These are phyloP conservation scores for Gynandropsis gynandra DNA, from an alignment of 345 rosid genomes.

Conservation along the genomic window DNA sequence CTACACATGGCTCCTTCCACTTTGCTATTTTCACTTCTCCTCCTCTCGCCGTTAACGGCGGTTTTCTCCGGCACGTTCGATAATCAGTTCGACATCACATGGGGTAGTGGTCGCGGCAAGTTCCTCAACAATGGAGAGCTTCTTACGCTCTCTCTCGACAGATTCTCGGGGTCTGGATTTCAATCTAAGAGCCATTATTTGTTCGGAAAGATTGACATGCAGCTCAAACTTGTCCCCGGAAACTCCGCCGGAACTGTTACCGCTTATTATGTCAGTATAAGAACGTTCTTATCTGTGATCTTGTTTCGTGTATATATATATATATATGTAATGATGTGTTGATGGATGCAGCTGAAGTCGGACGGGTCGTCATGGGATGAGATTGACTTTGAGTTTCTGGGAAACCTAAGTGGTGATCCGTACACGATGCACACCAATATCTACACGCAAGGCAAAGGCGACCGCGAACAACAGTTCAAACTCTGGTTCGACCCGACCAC, in stretches of 20 bases:
- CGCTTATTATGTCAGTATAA: slow-evolving; percentile 39
- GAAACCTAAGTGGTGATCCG: slow-evolving; percentile 62
- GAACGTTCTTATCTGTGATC: not conserved
- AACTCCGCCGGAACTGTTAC: slow-evolving; percentile 62
- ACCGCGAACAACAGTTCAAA: slow-evolving; percentile 63
- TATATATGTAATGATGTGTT: not conserved
- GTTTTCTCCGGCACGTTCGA: slow-evolving; percentile 35
- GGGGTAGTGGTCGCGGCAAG: slow-evolving; percentile 58
- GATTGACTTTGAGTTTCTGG: slow-evolving; percentile 71
- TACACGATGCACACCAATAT: slow-evolving; percentile 61
- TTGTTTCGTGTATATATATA: not conserved
- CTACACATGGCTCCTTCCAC: slow-evolving; percentile 26
- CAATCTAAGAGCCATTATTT: slow-evolving; percentile 48
- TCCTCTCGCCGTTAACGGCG: slow-evolving; percentile 7
- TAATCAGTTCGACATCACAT: slow-evolving; percentile 41
- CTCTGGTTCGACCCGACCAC: slow-evolving; percentile 70
- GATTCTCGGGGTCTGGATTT: slow-evolving; percentile 54
- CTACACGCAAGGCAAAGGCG: slow-evolving; percentile 58
- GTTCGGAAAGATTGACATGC: slow-evolving; percentile 53
- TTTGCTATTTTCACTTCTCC: slow-evolving; percentile 23
- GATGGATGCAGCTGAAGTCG: slow-evolving; percentile 42
- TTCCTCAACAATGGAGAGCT: slow-evolving; percentile 50
- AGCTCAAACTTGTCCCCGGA: slow-evolving; percentile 51
- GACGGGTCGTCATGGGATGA: slow-evolving; percentile 56
- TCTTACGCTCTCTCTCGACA: slow-evolving; percentile 50